phyloP scores from a whole-genome alignment of 352 stramenopile species.

The Pythium brachiatum region DNA sequence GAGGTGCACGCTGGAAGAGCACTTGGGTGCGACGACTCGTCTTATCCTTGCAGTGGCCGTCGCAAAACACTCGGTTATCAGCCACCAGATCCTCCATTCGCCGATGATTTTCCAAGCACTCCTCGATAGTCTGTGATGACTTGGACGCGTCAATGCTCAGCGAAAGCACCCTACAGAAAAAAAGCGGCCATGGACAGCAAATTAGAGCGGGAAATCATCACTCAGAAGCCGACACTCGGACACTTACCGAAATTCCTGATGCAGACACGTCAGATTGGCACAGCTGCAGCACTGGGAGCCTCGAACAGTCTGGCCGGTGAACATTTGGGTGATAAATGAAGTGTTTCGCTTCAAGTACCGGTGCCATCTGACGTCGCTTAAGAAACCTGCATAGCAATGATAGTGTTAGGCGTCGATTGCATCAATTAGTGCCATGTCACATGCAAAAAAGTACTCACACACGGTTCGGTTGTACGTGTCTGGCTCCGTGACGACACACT shows the following conservation, averaged over 20 bases:
- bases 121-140: conserved; percentile 40
- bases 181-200: too few species aligned
- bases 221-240: too few species aligned
- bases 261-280: conserved; percentile 61
- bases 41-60: conserved; percentile 58
- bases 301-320: conserved; percentile 72
- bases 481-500: conserved; percentile 34
- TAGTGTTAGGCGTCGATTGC: too few species aligned
- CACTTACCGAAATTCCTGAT: conserved; percentile 56
- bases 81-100: conserved; percentile 56
- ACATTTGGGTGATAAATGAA: conserved; percentile 69
- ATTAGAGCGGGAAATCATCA: too few species aligned
- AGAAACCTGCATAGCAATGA: conserved; percentile 30
- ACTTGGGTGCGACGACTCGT: conserved; percentile 72
- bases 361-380: conserved; percentile 60
- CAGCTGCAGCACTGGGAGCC: conserved; percentile 78
- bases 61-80: conserved; percentile 73
- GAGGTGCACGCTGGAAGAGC: conserved; percentile 57
- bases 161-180: conserved; percentile 61
- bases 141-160: conserved; percentile 46
- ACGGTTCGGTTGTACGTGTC: conserved; percentile 59
- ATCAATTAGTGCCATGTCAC: not conserved
- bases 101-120: conserved; percentile 52
- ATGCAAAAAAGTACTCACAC: conserved; percentile 31
- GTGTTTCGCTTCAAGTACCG: conserved; percentile 54